phyloP scores from a whole-genome alignment of 208 protist genomes.

The Wallacemonas sp. region DNA sequence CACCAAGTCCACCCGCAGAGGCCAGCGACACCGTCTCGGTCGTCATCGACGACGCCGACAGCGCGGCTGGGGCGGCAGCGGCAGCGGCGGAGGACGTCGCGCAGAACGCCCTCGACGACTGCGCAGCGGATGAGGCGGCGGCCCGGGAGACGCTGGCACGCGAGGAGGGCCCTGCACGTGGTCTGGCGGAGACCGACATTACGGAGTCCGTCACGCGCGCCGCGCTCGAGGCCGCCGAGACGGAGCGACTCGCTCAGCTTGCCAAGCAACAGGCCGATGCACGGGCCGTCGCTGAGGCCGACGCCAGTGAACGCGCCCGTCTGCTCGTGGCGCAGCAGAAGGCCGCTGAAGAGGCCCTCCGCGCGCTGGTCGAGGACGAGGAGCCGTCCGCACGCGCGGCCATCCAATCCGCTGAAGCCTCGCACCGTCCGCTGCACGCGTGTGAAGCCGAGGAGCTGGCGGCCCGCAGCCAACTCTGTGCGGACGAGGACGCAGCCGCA shows the following conservation, averaged over 20 bases:
- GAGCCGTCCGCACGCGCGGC: background rate
- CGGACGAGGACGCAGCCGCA: background rate
- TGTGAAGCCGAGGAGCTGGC: background rate
- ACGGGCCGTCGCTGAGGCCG: background rate
- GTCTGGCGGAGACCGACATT: background rate
- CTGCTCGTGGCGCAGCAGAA: background rate
- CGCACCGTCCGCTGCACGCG: background rate
- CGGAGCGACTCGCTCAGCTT: background rate
- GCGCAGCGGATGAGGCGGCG: constrained; percentile 5
- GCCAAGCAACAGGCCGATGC: background rate
- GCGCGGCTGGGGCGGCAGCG: background rate
- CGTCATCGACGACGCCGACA: constrained; percentile 11
- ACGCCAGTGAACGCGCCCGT: background rate
- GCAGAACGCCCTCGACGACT: background rate
- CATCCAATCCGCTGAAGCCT: background rate
- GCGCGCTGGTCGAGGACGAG: background rate
- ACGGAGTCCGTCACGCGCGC: background rate
- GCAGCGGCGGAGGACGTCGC: too few relatives aligned
- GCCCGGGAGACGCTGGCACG: background rate
- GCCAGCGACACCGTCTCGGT: background rate
- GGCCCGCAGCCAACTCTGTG: background rate
- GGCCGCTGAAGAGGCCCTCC: background rate
- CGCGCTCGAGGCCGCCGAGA: background rate
- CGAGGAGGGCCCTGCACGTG: background rate
- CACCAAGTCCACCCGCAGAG: background rate